Base-by-base conservation (phyloP, 139 green algal genomes). In the Mesotaenium endlicherianum region DNA sequence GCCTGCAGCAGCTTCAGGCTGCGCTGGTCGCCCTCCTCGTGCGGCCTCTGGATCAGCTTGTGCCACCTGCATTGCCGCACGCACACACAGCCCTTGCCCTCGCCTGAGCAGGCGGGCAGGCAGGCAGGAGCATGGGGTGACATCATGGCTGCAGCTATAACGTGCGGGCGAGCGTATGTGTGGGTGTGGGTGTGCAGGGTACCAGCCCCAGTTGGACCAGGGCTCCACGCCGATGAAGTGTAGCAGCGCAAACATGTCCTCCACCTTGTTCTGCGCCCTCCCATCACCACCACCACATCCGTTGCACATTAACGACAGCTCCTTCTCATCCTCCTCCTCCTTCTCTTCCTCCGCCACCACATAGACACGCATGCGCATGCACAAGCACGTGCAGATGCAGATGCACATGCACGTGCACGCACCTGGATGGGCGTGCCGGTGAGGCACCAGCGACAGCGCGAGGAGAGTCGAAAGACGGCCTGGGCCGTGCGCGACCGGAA, bases 181-280 rank as follows among this genome's bases (percentile, higher is more conserved):
- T n/a, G n/a, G n/a, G 11, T n/a, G 60, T 5, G 47, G 69, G 4
- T 77, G 34, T 45, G 47, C 3, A 31, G 47, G 17, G 85, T 36
- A 87, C 84, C 84, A 89, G 17, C 79, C 67, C 53, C 43, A 89
- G 77, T 87, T 87, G 47, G 31, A 44, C 84, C 84, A 89, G 36
- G 84, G 84, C 39, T 89, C 79, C 41, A 87, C 79, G 3, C 83
- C 30, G 50, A 94, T 79, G 70, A 95, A 97, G 74, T 88, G 80
- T 77, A 98, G 95, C 80, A 97, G 95, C 2, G 77, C 88, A 84
- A 93, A 97, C 8, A 98, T 88, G 87, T 98, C 95, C 42, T 97
- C 92, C 50, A 98, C 75, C 40, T 87, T 89, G 91, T 98, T 98
- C 57, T 88, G 71, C n/a, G 20, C 38, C 67, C 67, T 45, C 20